Evolutionary conservation across 2,329 filamentous ascomycete genomes (phyloP).

Genomic region (Epichloe uncinata): DNA sequence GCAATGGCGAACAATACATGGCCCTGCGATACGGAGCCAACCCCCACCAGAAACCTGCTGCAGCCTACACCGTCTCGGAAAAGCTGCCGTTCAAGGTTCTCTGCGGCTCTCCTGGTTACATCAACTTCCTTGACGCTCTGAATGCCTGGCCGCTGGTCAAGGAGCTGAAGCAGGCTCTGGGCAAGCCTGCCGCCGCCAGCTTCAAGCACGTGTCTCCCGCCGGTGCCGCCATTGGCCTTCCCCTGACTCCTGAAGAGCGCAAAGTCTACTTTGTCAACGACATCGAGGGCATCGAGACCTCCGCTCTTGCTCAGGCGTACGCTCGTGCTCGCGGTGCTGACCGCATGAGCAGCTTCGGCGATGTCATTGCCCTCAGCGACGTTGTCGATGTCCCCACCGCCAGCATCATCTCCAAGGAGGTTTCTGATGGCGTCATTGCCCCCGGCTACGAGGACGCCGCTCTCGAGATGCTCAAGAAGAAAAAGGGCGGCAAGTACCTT

Average conservation of each 20-base stretch:
- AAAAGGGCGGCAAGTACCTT: conserved; percentile 96
- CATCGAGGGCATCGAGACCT: conserved; percentile 77
- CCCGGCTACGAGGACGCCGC: conserved; percentile 76
- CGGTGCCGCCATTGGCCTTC: conserved; percentile 85
- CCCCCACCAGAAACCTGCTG: conserved; percentile 94
- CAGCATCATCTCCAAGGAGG: conserved; percentile 95
- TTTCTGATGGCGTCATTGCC: conserved; percentile 92
- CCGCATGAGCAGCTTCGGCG: conserved; percentile 97
- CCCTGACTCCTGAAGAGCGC: conserved; percentile 73
- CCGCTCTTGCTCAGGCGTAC: conserved; percentile 82
- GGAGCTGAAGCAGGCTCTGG: conserved; percentile 81
- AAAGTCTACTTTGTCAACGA: conserved; percentile 99
- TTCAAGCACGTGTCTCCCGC: conserved; percentile 99
- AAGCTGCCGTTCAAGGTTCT: conserved; percentile 91
- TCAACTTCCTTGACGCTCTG: conserved; percentile 91
- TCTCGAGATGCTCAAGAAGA: conserved; percentile 85
- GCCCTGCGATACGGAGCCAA: conserved; percentile 90
- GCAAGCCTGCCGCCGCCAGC: conserved; percentile 81
- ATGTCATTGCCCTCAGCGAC: conserved; percentile 87
- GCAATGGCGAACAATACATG: conserved; percentile 69
- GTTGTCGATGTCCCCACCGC: conserved; percentile 85
- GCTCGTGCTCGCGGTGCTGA: conserved; percentile 90
- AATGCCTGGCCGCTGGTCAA: conserved; percentile 97
- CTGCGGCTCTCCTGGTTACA: conserved; percentile 80
- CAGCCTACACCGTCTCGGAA: conserved; percentile 59